phyloP scores from a whole-genome alignment of 768 basidiomycete species.

The Boletus coccyginus region DNA sequence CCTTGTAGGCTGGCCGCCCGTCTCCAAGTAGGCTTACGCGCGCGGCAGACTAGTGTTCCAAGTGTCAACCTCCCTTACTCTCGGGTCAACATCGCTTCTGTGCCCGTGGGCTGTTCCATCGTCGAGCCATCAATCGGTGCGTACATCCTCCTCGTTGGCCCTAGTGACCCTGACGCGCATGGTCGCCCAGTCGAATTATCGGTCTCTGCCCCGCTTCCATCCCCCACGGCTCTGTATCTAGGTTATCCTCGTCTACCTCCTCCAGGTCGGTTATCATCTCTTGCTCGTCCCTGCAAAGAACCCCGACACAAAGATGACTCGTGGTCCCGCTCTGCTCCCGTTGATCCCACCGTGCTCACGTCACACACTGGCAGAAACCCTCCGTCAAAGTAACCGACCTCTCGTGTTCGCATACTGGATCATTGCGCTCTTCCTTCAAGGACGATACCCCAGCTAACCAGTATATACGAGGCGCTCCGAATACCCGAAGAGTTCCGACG shows the following conservation, averaged over 20 bases:
- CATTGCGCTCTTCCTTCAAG: conserved; percentile 46
- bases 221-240: conserved; percentile 56
- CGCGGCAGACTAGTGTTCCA: conserved; percentile 51
- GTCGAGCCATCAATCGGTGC: conserved; percentile 61
- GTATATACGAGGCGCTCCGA: neutral
- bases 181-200: conserved; percentile 44
- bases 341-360: neutral
- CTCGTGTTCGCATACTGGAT: conserved; percentile 72
- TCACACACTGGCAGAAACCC: conserved; percentile 43
- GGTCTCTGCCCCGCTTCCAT: conserved; percentile 63
- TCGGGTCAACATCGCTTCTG: conserved; percentile 72
- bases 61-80: conserved; percentile 81
- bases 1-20: conserved; percentile 48
- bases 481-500: neutral
- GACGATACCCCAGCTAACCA: neutral
- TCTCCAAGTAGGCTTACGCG: neutral
- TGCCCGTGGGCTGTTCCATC: conserved; percentile 65
- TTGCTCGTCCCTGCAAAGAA: conserved; percentile 69
- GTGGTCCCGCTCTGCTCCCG: neutral
- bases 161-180: neutral
- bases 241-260: conserved; percentile 55
- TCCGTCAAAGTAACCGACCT: conserved; percentile 78
- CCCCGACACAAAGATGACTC: conserved; percentile 71
- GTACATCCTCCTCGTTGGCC: conserved; percentile 1
- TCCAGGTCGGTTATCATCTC: conserved; percentile 80